Evolutionary conservation across 495 filamentous ascomycete species (phyloP), one percentile per base, ranked within the genome.

Genomic region (Lineolata rhizophorae): DNA sequence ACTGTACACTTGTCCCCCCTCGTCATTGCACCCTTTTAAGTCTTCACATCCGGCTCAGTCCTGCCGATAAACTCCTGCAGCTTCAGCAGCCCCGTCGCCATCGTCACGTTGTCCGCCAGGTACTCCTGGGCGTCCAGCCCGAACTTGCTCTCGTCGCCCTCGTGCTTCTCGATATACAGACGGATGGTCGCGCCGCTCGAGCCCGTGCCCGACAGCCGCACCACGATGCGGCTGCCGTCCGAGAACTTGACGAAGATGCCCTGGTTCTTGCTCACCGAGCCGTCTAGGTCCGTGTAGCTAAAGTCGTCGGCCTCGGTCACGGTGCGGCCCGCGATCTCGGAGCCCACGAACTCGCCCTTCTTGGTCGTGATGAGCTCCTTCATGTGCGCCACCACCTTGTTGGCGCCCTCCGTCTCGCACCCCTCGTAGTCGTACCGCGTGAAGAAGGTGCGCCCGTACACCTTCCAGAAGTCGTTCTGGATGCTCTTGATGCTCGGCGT

Each of bases 351-450:
- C 34, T 75, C 60, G 34, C 61, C 59, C 38, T 82, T 72, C 48
- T 77, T 68, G 8, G 67, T 65, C 30, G 60, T 61, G 46, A 76
- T 66, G 31, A 69, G 53, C 41, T 65, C 64, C 34, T 70, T 65
- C 40, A 97, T 57, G 24, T 73, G 72, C 36, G 65, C 70, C 27
- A 90, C 72, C 26, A 97, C 67, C 58, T 83, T 80, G 58, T 77
- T 78, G 18, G 90, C 90, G 30, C 78, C 84, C 2, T 80, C 79
- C 35, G 69, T 73, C 53, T 90, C 79, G 38, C 91, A 83, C 36
- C 85, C 70, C 57, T 97, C 87, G 57, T 87, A 97, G 56, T 97
- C 87, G 55, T 93, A 95, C 29, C 87, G 81, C 18, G 87, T 97
- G 67, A 97, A 97, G 66, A 94, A 97, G 13, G 85, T 93, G 26